Conservation (phyloP, 495 filamentous ascomycete species). For the Lentithecium fluviatile region DNA sequence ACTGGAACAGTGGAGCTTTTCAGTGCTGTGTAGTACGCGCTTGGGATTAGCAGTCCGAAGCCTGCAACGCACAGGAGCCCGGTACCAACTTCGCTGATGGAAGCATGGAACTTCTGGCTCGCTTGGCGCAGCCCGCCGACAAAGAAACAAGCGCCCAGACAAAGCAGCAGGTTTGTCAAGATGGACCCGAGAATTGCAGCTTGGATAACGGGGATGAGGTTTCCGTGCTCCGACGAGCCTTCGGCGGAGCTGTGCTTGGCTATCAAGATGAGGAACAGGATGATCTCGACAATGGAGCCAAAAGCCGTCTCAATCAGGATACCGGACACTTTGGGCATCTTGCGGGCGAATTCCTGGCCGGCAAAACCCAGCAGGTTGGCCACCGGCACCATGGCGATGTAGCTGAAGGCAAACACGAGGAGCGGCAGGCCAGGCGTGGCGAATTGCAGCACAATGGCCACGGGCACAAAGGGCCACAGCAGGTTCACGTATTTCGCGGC, state of each 20-base stretch:
- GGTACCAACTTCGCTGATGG: constrained; percentile 79
- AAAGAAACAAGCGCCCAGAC: constrained; percentile 75
- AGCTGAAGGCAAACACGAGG: constrained; percentile 66
- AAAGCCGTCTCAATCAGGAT: constrained; percentile 78
- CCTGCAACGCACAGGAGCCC: constrained; percentile 74
- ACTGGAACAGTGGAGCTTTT: constrained; percentile 31
- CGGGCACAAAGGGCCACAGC: constrained; percentile 71
- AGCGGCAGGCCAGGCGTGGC: constrained; percentile 58
- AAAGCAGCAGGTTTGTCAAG: constrained; percentile 69
- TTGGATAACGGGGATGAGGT: constrained; percentile 67
- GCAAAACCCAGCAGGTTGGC: constrained; percentile 88
- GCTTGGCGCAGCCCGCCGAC: constrained; percentile 63
- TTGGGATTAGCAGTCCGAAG: constrained; percentile 37
- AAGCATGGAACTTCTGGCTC: constrained; percentile 65
- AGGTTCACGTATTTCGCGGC: constrained; percentile 61
- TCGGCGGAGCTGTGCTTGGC: constrained; percentile 43
- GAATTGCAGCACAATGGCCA: constrained; percentile 64
- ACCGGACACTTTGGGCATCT: constrained; percentile 76
- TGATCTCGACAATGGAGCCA: constrained; percentile 75
- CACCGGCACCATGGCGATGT: constrained; percentile 80
- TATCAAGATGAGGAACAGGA: constrained; percentile 76
- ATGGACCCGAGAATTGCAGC: constrained; percentile 81
- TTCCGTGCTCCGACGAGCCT: constrained; percentile 29
- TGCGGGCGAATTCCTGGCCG: constrained; percentile 75
- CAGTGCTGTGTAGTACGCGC: constrained; percentile 43